phyloP scores from a whole-genome alignment of 2,329 filamentous ascomycete genomes.

The Sporothrix mexicana region DNA sequence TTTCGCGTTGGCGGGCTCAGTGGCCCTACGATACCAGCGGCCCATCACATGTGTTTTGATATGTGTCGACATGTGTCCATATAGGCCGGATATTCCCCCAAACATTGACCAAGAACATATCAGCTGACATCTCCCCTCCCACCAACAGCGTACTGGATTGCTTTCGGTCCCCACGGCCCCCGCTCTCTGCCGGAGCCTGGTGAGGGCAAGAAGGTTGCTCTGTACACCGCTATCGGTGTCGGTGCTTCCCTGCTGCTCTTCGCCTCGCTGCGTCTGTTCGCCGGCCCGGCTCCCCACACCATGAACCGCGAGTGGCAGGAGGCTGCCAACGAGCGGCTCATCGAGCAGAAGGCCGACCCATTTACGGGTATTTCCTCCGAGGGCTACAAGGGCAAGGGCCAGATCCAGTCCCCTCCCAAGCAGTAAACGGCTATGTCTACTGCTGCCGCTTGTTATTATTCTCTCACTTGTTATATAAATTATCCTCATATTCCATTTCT shows the following conservation, averaged over 20 bases:
- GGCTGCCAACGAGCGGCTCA: constrained; percentile 87
- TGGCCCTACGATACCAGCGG: neutral
- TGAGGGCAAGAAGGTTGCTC: constrained; percentile 78
- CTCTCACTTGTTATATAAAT: constrained; percentile 17
- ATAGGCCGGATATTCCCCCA: neutral
- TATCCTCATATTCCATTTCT: constrained; percentile 5
- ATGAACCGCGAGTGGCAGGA: constrained; percentile 99
- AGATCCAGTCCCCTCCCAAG: constrained; percentile 72
- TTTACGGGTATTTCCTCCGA: constrained; percentile 82
- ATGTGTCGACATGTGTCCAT: neutral
- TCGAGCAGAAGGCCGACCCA: constrained; percentile 85
- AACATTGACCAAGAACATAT: neutral
- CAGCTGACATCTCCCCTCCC: neutral
- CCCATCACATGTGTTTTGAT: neutral
- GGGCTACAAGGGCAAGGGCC: constrained; percentile 77
- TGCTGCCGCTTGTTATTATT: constrained; percentile 23
- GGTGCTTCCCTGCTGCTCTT: constrained; percentile 74
- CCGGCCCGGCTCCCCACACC: constrained; percentile 74
- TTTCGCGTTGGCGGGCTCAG: neutral
- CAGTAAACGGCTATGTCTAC: constrained; percentile 46
- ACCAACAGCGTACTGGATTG: constrained; percentile 90
- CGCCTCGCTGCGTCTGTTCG: constrained; percentile 71
- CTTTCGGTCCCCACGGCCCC: constrained; percentile 95
- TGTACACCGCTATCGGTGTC: constrained; percentile 73
- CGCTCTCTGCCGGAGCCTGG: constrained; percentile 82